Evolutionary conservation across 140 eudicot species (phyloP).

Genomic region (Oenanthe javanica): DNA sequence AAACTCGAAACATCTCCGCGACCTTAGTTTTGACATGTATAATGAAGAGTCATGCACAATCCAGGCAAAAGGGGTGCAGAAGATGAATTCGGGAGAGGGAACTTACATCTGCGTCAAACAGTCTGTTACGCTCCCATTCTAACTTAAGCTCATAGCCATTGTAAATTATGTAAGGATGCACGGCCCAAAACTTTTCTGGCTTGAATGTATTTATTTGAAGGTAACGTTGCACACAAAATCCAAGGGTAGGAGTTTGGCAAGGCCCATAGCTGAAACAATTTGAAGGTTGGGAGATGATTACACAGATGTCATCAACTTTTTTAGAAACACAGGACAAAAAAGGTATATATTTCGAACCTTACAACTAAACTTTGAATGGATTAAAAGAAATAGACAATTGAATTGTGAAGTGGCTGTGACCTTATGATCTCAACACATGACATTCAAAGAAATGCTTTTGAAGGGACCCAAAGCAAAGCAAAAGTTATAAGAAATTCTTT

Average conservation of each 20-base stretch:
- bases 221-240: slow-evolving; percentile 91
- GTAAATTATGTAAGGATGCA: slow-evolving; percentile 64
- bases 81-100: slow-evolving; percentile 16
- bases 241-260: slow-evolving; percentile 98
- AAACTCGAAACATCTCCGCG: slow-evolving; percentile 61
- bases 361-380: neutral
- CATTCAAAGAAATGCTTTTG: neutral
- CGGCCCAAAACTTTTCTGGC: slow-evolving; percentile 86
- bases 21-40: slow-evolving; percentile 29
- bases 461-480: neutral
- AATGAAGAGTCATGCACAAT: neutral
- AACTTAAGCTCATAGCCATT: slow-evolving; percentile 74
- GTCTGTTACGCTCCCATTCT: slow-evolving; percentile 74
- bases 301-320: neutral
- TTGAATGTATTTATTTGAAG: slow-evolving; percentile 76
- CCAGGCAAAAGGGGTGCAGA: neutral
- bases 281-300: neutral
- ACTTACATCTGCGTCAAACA: slow-evolving; percentile 86
- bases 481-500: neutral
- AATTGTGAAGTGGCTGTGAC: neutral
- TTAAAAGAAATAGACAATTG: neutral
- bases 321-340: neutral
- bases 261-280: slow-evolving; percentile 76
- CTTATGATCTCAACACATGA: neutral
- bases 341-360: neutral